Conservation (phyloP, 1,139 yeast genomes). For the Yamadazyma blattariae region DNA sequence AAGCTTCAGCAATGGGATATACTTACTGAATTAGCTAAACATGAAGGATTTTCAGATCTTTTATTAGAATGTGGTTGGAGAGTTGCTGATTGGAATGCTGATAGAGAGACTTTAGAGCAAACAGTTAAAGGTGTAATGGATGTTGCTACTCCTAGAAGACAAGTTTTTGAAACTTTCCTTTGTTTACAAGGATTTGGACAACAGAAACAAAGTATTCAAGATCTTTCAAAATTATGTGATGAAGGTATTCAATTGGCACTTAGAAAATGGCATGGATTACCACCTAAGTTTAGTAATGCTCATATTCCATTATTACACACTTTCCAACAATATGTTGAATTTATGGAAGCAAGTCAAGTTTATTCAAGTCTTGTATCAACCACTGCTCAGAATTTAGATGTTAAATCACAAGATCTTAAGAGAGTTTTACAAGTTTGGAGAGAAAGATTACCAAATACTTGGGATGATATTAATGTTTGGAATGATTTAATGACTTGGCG, state of each 20-base stretch:
- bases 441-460: constrained; percentile 89
- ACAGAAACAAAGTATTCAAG: constrained; percentile 77
- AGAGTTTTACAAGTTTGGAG: constrained; percentile 97
- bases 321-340: constrained; percentile 96
- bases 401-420: constrained; percentile 89
- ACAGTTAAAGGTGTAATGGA: constrained; percentile 96
- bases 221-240: constrained; percentile 82
- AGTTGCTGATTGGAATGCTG: constrained; percentile 98
- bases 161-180: constrained; percentile 90
- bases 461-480: constrained; percentile 99
- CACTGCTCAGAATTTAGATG: constrained; percentile 86
- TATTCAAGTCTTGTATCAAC: constrained; percentile 87
- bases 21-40: constrained; percentile 92
- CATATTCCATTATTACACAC: constrained; percentile 90
- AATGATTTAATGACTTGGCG: constrained; percentile 98
- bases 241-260: constrained; percentile 94
- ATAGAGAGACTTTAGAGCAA: constrained; percentile 90
- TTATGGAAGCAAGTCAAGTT: constrained; percentile 95
- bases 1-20: constrained; percentile 98
- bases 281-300: constrained; percentile 74
- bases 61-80: constrained; percentile 98
- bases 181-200: constrained; percentile 93
- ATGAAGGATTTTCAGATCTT: constrained; percentile 94
- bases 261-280: constrained; percentile 91
- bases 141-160: constrained; percentile 96